Base-by-base conservation (phyloP, 2,329 filamentous ascomycete genomes). In the Nigrograna mackinnonii region DNA sequence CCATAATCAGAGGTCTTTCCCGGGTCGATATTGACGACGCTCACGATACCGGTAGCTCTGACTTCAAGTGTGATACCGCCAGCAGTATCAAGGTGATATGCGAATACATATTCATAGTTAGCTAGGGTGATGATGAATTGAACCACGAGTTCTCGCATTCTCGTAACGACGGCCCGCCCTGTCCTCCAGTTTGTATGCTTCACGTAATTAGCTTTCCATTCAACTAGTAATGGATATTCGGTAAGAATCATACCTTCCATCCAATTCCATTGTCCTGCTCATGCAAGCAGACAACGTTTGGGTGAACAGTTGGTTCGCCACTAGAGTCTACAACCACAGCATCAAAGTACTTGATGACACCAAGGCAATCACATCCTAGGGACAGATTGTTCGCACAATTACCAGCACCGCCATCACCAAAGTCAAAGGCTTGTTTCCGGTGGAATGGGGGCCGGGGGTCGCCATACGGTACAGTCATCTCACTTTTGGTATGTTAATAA, bases 61-160 rank as follows among this genome's bases (percentile, higher is more conserved):
- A 77, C 78, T 60, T 87, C 84, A 43, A 84, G 69, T 0, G 74
- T 75, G 51, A 87, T 75, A 9, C 78, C 81, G 6, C 80, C 85
- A 0, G 80, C 75, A 33, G 83, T 83, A 56, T 85, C 79, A 46
- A 88, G 81, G 47, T 82, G 79, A 64, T 78, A 86, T 2, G 79
- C 77, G 44, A 87, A 80, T 30, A 86, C 77, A 57, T 87, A 87
- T 57, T 87, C 84, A 69, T 88, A 87, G 67, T 88, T 87, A 16
- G 80, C 80, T 2, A 87, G 75, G 0, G 84, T 87, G 49, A 84
- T 80, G 63, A 87, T 83, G 57, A 80, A 84, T 52, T 87, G 84
- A 2, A 87, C 64, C 0, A 87, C 82, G 2, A 87, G 73, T 51
- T 85, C 79, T 1, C 84, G 77, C 43, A 77, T 73, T 6, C 85